phyloP scores from a whole-genome alignment of 495 filamentous ascomycete species.

The Lindgomyces ingoldianus region DNA sequence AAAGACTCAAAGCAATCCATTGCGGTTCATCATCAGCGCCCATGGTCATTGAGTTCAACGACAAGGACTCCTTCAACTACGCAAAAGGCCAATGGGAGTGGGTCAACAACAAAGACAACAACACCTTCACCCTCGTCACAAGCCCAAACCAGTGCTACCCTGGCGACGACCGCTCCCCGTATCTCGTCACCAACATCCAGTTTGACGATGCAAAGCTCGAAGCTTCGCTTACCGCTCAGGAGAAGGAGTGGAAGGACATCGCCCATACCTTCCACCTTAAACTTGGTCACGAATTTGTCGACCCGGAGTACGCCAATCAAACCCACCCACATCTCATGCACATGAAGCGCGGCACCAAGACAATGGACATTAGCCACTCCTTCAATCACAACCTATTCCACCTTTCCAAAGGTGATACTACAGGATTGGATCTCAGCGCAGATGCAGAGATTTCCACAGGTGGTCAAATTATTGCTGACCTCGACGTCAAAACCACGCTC shows the following conservation, averaged over 20 bases:
- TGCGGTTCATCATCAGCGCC: background rate
- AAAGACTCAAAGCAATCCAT: conserved; percentile 14
- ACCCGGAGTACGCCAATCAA: conserved; percentile 1
- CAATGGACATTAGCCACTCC: conserved; percentile 6
- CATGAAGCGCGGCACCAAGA: background rate
- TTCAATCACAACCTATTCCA: conserved; percentile 15
- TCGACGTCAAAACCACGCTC: conserved; percentile 4
- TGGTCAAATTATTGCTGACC: conserved; percentile 18
- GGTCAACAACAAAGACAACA: conserved; percentile 22
- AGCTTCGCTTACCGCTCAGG: conserved; percentile 10
- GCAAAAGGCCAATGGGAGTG: conserved; percentile 12
- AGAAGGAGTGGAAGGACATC: conserved; percentile 19
- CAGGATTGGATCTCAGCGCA: conserved; percentile 12
- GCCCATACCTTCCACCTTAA: conserved; percentile 15
- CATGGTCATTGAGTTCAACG: conserved; percentile 20
- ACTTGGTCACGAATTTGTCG: conserved; percentile 11
- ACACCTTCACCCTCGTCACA: conserved; percentile 23
- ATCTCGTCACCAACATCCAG: conserved; percentile 17
- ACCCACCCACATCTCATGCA: conserved; percentile 19
- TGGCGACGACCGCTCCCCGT: conserved; percentile 19
- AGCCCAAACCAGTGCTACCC: conserved; percentile 15
- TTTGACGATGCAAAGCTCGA: conserved; percentile 11
- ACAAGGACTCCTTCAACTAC: conserved; percentile 14
- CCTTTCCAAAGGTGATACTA: conserved; percentile 3
- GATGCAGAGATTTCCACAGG: conserved; percentile 9